Evolutionary conservation across 2,329 filamentous ascomycete genomes (phyloP).

Genomic region (Neonectria punicea): DNA sequence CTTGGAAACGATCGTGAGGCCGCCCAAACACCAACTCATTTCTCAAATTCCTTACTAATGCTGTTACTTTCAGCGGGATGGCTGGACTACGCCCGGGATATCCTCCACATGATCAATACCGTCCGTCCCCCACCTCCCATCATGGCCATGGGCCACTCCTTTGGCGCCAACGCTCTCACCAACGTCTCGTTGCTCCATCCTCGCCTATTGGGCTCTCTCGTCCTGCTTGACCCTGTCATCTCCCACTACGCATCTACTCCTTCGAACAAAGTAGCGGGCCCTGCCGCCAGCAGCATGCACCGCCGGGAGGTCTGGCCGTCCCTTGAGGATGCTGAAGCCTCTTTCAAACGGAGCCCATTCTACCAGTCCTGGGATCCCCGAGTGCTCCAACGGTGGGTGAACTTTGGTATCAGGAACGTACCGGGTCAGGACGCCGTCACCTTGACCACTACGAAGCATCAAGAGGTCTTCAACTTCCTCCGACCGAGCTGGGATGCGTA

Average conservation of each 20-base stretch:
- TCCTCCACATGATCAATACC: slow-evolving; percentile 85
- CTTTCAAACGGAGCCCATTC: slow-evolving; percentile 74
- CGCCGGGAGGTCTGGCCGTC: slow-evolving; percentile 88
- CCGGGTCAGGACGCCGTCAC: slow-evolving; percentile 66
- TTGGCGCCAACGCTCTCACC: slow-evolving; percentile 80
- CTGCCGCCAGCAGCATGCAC: slow-evolving; percentile 71
- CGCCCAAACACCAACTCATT: background rate
- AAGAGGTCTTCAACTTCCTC: slow-evolving; percentile 80
- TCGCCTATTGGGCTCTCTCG: slow-evolving; percentile 77
- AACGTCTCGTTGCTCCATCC: slow-evolving; percentile 82
- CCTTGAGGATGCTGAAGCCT: slow-evolving; percentile 71
- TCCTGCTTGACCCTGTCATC: slow-evolving; percentile 89
- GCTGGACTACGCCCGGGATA: slow-evolving; percentile 86
- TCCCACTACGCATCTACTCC: slow-evolving; percentile 55
- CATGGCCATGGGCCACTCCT: slow-evolving; percentile 88
- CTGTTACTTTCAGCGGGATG: slow-evolving; percentile 62
- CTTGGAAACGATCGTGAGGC: slow-evolving; percentile 85
- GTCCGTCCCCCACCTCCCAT: slow-evolving; percentile 85
- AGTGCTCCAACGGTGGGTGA: slow-evolving; percentile 72
- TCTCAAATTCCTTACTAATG: slow-evolving; percentile 3
- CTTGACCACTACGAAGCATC: slow-evolving; percentile 84
- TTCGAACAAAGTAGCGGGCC: slow-evolving; percentile 49
- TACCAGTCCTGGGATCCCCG: slow-evolving; percentile 85
- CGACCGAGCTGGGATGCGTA: slow-evolving; percentile 66
- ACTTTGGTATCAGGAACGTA: slow-evolving; percentile 78